Evolutionary conservation across 306 rosid genomes (phyloP).

Genomic region (Dalbergia cultrata): DNA sequence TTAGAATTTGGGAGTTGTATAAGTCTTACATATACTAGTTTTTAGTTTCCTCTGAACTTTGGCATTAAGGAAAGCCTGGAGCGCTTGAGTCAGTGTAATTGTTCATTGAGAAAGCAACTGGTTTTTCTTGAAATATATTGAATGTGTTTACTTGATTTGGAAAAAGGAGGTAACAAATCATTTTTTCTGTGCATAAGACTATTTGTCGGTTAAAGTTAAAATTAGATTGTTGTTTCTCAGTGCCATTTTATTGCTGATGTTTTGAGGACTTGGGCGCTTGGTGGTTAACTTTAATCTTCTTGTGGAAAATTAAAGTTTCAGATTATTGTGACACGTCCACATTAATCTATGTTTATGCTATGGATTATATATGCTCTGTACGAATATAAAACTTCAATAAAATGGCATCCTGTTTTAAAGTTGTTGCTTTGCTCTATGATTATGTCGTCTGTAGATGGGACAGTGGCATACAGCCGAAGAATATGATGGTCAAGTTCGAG

Average conservation of each 20-base stretch:
- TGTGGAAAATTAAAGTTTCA: constrained; percentile 27
- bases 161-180: constrained; percentile 1
- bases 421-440: constrained; percentile 37
- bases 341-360: constrained; percentile 20
- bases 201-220: constrained; percentile 21
- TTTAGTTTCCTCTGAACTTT: too few species aligned
- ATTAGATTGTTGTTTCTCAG: neutral
- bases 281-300: constrained; percentile 13
- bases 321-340: constrained; percentile 1
- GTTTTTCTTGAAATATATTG: neutral
- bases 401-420: constrained; percentile 34
- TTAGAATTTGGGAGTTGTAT: neutral
- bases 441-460: constrained; percentile 76
- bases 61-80: too few species aligned
- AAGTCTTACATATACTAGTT: neutral
- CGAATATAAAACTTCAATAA: constrained; percentile 21
- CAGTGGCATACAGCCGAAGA: constrained; percentile 95
- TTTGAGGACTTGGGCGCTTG: neutral
- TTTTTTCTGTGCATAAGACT: constrained; percentile 12
- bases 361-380: neutral
- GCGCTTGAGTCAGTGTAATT: too few species aligned
- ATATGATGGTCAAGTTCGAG: constrained; percentile 95
- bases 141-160: constrained; percentile 9
- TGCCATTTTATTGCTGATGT: constrained; percentile 13
- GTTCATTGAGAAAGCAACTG: constrained; percentile 1